A percentile compares a stretch with the other conserved stretches of the same genome.
Evolutionary conservation across 345 rosid genomes (phyloP).

Genomic region (Brassica napus): Da-Ae NC_063442.1:39685501-39686000

Average conservation of each 20-base stretch:
- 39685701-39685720: slow-evolving; percentile 83
- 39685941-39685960: slow-evolving; percentile 95
- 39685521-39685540: slow-evolving; percentile 93
- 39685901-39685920: slow-evolving; percentile 96
- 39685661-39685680: slow-evolving; percentile 96
- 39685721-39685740: slow-evolving; percentile 98
- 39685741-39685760: slow-evolving; percentile 85
- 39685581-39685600: slow-evolving; percentile 81
- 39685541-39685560: slow-evolving; percentile 99
- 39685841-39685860: slow-evolving; percentile 91
- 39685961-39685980: slow-evolving; percentile 94
- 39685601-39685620: slow-evolving; percentile 87
- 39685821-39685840: slow-evolving; percentile 68
- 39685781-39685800: slow-evolving; percentile 95
- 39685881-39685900: slow-evolving; percentile 96
- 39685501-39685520: slow-evolving; percentile 90
- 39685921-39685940: slow-evolving; percentile 94
- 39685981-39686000: slow-evolving; percentile 99
- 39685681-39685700: slow-evolving; percentile 79
- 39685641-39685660: slow-evolving; percentile 94
- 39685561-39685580: slow-evolving; percentile 88
- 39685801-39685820: slow-evolving; percentile 83
- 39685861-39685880: slow-evolving; percentile 99
- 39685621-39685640: slow-evolving; percentile 78
- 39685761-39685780: slow-evolving; percentile 90